Base-by-base conservation (phyloP, 441 rosid genomes). In the Capsella rubella region DNA sequence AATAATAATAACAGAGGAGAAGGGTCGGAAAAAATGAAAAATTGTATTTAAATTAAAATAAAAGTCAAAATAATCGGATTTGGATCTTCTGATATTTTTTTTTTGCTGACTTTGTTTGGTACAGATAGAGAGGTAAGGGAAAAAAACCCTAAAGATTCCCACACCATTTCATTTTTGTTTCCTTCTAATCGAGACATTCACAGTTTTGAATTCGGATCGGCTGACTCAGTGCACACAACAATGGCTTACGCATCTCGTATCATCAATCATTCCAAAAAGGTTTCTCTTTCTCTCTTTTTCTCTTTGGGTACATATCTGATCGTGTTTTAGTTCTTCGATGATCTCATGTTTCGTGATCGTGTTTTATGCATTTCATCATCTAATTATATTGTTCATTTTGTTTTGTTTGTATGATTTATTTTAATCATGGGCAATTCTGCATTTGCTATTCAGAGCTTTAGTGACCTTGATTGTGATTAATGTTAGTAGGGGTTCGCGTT, bases 191-290 rank as follows among this genome's bases (percentile, higher is more conserved):
- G 40, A 37, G 10, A 37, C 11, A 37, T 37, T 12, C 51, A 47
- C 43, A 28, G 49, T 46, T 37, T 25, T 29, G 27, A n/a, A 18
- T 39, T 63, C 71, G 47, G 68, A 65, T 62, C 73, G 39, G 40
- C 25, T 55, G 12, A 12, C 5, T 16, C 45, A 59, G 63, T 58
- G 63, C 53, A 11, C 34, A 51, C 58, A 51, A 53, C 73, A 75
- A 90, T 90, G 96, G 82, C 88, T 59, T 88, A 82, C 68, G 88
- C 87, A 39, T 84, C 84, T 61, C 90, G 75, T 49, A 50, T 87
- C 76, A 82, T 88, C 88, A 85, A 67, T 71, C 90, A 85, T 71
- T 87, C 93, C 34, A 86, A 72, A 58, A 88, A 86, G 90, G 96
- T 88, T 68, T 79, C 25, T 16, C 9, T 62, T 49, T 71, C 47